Conservation (phyloP, 495 filamentous ascomycete species). For the Elasticomyces elasticus region DNA sequence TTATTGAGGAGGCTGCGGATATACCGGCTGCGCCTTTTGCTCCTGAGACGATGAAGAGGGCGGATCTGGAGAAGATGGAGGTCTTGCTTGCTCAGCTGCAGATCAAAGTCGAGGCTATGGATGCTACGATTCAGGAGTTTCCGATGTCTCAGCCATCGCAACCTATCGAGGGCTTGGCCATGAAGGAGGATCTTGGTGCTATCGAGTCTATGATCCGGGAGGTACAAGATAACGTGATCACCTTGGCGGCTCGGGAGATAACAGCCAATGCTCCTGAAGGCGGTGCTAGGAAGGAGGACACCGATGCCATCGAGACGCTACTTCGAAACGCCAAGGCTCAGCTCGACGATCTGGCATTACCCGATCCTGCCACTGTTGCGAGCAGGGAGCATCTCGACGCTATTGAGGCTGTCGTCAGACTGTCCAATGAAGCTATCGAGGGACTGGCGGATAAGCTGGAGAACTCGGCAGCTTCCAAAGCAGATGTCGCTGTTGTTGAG, state of each 20-base stretch:
- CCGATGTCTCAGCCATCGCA: constrained; percentile 1
- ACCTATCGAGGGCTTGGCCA: constrained; percentile 26
- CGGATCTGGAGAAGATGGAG: constrained; percentile 76
- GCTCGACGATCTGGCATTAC: constrained; percentile 65
- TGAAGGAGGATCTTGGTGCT: constrained; percentile 50
- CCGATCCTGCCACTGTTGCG: constrained; percentile 47
- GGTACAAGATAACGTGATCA: constrained; percentile 47
- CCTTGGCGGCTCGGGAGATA: constrained; percentile 36
- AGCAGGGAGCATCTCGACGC: constrained; percentile 67
- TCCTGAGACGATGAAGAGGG: constrained; percentile 41
- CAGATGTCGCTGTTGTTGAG: constrained; percentile 68
- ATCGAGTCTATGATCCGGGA: constrained; percentile 49
- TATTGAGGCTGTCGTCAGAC: constrained; percentile 57
- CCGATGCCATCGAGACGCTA: constrained; percentile 78
- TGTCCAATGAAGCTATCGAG: constrained; percentile 60
- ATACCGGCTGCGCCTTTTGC: constrained; percentile 50
- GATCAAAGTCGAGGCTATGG: constrained; percentile 72
- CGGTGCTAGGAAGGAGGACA: constrained; percentile 67
- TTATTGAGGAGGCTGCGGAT: constrained; percentile 34
- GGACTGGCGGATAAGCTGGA: constrained; percentile 40
- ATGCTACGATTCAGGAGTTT: constrained; percentile 41
- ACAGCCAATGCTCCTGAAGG: constrained; percentile 40
- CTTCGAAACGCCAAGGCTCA: constrained; percentile 74
- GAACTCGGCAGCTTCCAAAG: constrained; percentile 33
- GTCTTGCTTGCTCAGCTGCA: constrained; percentile 69